These are phyloP conservation scores for Craspedostauros australis DNA, from an alignment of 108 stramenopile genomes.

Conservation along the genomic window DNA sequence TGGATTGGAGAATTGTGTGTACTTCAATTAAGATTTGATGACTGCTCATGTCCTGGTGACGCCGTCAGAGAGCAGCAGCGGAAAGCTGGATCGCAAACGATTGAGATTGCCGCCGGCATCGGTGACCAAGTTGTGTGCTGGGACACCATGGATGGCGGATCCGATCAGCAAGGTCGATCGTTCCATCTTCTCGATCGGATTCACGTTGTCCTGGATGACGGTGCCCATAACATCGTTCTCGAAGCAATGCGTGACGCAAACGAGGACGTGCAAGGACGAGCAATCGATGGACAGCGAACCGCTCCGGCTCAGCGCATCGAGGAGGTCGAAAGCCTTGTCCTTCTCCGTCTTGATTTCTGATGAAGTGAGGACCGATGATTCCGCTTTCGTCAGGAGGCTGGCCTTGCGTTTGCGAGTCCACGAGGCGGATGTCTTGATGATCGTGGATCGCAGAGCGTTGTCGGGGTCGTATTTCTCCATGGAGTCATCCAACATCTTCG, in stretches of 20 bases:
- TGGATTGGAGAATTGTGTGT: too few species aligned
- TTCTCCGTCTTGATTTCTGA: slow-evolving; percentile 40
- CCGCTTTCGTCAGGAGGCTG: slow-evolving; percentile 32
- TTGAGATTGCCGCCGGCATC: neutral
- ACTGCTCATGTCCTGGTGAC: too few species aligned
- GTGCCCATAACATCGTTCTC: slow-evolving; percentile 73
- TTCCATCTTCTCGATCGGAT: slow-evolving; percentile 86
- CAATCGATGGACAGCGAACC: slow-evolving; percentile 63
- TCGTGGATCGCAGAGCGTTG: slow-evolving; percentile 58
- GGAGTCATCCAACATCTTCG: slow-evolving; percentile 49
- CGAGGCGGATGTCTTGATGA: slow-evolving; percentile 36
- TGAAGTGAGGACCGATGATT: neutral
- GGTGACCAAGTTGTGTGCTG: slow-evolving; percentile 2
- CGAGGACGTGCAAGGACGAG: slow-evolving; percentile 79
- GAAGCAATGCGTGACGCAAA: slow-evolving; percentile 82
- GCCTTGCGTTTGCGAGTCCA: slow-evolving; percentile 54
- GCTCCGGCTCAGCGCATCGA: slow-evolving; percentile 78
- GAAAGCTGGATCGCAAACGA: too few species aligned
- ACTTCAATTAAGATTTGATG: too few species aligned
- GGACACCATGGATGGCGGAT: slow-evolving; percentile 43
- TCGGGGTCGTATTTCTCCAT: slow-evolving; percentile 47
- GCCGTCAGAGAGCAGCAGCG: too few species aligned
- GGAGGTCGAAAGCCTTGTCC: slow-evolving; percentile 79
- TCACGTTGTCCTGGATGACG: slow-evolving; percentile 74
- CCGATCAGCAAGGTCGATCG: slow-evolving; percentile 63